Conservation (phyloP, 1,284 basidiomycete species). For the Heterobasidion occidentale region DNA sequence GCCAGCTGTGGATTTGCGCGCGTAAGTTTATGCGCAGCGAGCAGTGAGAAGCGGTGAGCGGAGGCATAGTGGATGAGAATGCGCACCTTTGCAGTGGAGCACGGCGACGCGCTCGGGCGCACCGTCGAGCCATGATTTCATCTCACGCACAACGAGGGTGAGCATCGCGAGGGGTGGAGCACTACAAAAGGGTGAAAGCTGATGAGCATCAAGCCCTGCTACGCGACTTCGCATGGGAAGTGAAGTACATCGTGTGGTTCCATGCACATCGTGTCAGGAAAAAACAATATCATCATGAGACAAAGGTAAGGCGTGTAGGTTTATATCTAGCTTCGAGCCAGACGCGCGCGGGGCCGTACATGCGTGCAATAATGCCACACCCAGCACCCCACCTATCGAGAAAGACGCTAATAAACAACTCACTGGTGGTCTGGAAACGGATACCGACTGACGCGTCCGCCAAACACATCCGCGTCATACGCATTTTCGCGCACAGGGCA, state of each 20-base stretch:
- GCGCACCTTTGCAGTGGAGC: conserved; percentile 80
- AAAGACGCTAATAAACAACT: conserved; percentile 20
- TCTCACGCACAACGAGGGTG: conserved; percentile 71
- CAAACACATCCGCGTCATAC: conserved; percentile 54
- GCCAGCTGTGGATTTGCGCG: conserved; percentile 38
- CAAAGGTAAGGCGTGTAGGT: background rate
- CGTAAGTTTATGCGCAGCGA: background rate
- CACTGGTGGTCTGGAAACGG: conserved; percentile 88
- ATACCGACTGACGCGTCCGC: conserved; percentile 71
- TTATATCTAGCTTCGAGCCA: background rate
- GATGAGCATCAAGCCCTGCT: no score
- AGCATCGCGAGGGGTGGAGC: conserved; percentile 74
- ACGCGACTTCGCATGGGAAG: no score
- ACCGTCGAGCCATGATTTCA: conserved; percentile 69
- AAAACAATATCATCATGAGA: no score
- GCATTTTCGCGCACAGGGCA: conserved; percentile 73
- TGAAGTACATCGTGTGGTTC: no score
- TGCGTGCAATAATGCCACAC: no score
- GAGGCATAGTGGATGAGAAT: background rate
- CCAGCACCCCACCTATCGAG: background rate
- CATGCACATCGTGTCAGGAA: no score
- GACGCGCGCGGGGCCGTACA: no score
- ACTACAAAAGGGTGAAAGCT: background rate
- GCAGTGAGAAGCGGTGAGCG: background rate
- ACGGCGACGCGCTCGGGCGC: conserved; percentile 70